Conservation (phyloP, 2,329 filamentous ascomycete species). For the Amauroascus verrucosus region DNA sequence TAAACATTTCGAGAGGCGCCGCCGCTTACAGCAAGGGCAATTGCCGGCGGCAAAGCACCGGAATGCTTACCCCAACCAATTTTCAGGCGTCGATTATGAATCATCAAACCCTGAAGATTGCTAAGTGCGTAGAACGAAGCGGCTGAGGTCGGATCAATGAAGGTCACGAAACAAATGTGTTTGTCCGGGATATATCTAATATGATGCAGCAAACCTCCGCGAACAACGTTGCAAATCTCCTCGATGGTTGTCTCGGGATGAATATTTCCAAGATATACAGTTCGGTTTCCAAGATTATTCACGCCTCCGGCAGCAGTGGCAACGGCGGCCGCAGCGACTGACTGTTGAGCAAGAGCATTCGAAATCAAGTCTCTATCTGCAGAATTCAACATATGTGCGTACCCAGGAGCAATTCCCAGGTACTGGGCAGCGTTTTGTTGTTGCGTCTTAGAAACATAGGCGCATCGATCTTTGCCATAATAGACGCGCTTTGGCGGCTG, state of each 20-base stretch:
- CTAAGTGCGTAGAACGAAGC: conserved; percentile 96
- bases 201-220: conserved; percentile 89
- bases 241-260: conserved; percentile 98
- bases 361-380: conserved; percentile 95
- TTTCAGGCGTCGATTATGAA: conserved; percentile 94
- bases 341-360: conserved; percentile 91
- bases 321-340: conserved; percentile 89
- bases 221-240: conserved; percentile 98
- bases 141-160: conserved; percentile 95
- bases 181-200: conserved; percentile 99
- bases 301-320: conserved; percentile 93
- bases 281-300: conserved; percentile 94
- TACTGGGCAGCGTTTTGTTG: conserved; percentile 99
- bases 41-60: conserved; percentile 86
- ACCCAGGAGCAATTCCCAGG: conserved; percentile 89
- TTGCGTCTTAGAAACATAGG: conserved; percentile 98
- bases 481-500: conserved; percentile 90
- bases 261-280: conserved; percentile 96
- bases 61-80: conserved; percentile 99
- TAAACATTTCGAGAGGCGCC: conserved; percentile 98
- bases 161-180: conserved; percentile 99
- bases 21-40: conserved; percentile 88
- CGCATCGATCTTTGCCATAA: conserved; percentile 97
- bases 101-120: conserved; percentile 97
- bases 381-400: conserved; percentile 90